phyloP scores from a whole-genome alignment of 2,329 filamentous ascomycete genomes.

The Lachnellula hyalina region DNA sequence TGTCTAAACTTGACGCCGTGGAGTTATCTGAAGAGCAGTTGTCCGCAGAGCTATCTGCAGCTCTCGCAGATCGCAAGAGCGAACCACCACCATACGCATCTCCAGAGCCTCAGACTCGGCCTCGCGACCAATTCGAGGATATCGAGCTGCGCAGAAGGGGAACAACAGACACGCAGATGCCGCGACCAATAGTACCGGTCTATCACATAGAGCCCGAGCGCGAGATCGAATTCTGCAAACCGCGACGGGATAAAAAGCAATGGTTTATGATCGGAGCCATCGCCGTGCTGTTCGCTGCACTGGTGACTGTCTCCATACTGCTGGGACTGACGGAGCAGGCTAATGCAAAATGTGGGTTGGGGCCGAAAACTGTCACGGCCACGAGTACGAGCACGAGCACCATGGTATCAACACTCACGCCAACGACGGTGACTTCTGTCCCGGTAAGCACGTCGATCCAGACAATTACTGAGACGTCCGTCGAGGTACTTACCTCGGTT shows the following conservation, averaged over 20 bases:
- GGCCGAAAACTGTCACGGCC: neutral
- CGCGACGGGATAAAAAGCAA: neutral
- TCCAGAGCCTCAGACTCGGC: too few species aligned
- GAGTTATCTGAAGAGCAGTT: too few species aligned
- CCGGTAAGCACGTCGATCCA: neutral
- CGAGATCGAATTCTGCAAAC: neutral
- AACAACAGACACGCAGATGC: neutral
- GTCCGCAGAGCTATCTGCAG: too few species aligned
- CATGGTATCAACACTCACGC: neutral
- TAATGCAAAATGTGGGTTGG: neutral
- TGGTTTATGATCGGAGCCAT: neutral
- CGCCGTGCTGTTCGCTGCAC: neutral
- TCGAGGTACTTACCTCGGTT: neutral
- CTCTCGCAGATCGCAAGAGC: too few species aligned
- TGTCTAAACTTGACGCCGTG: too few species aligned
- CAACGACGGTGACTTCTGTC: too few species aligned
- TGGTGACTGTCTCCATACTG: neutral
- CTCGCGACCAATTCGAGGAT: too few species aligned
- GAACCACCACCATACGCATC: too few species aligned
- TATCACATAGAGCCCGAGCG: neutral
- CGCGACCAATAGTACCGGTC: neutral
- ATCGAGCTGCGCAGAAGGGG: neutral
- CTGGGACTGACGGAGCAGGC: neutral
- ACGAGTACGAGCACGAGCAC: neutral
- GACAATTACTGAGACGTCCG: neutral